These are phyloP conservation scores for Prunella vulgaris DNA, from an alignment of 257 asterid species.

Conservation along the genomic window DNA sequence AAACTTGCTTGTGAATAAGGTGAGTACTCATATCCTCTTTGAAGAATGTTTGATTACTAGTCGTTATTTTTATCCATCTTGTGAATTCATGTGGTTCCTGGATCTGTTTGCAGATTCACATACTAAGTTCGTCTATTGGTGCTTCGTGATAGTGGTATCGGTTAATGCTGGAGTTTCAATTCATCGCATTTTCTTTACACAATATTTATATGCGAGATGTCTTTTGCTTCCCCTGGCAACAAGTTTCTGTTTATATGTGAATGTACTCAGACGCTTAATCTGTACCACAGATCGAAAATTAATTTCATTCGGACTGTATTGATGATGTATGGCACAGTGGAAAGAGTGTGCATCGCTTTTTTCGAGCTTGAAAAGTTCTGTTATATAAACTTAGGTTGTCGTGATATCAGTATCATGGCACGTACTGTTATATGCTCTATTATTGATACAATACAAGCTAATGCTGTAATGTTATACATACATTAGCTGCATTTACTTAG, in stretches of 20 bases:
- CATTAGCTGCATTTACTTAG: too few species aligned
- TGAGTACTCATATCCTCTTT: slow-evolving; percentile 7
- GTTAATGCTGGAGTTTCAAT: neutral
- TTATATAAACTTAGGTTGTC: neutral
- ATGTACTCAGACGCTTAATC: neutral
- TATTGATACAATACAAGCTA: neutral
- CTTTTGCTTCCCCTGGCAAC: slow-evolving; percentile 13
- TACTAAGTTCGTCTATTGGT: slow-evolving; percentile 48
- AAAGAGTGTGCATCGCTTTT: slow-evolving; percentile 1
- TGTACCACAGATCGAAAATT: neutral
- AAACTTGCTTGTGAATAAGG: slow-evolving; percentile 93
- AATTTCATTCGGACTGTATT: slow-evolving; percentile 6
- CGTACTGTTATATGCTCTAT: neutral
- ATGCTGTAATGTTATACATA: neutral
- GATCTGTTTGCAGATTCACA: slow-evolving; percentile 58
- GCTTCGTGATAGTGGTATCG: slow-evolving; percentile 28
- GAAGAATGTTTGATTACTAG: neutral
- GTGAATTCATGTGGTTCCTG: neutral
- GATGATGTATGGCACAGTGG: slow-evolving; percentile 24
- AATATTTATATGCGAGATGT: neutral
- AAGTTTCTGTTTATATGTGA: slow-evolving; percentile 4
- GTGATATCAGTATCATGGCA: neutral
- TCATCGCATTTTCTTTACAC: slow-evolving; percentile 14
- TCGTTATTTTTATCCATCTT: neutral
- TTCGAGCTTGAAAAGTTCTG: neutral